Conservation (phyloP, 2,329 filamentous ascomycete species). For the Didymella sp. region DNA sequence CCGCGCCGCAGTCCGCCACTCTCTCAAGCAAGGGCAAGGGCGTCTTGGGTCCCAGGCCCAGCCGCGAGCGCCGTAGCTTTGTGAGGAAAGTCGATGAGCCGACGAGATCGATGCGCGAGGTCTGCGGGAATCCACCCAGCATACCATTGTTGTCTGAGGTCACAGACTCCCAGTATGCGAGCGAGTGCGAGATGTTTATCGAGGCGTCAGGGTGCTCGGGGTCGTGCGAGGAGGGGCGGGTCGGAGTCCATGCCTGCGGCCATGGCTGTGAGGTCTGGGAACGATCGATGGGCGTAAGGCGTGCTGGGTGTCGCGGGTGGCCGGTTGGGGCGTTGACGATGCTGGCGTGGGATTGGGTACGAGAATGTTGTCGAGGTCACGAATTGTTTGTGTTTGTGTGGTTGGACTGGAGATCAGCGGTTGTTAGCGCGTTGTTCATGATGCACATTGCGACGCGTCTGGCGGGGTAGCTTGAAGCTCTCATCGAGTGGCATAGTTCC, state of each 20-base stretch:
- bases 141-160: conserved; percentile 71
- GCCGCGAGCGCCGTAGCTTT: conserved; percentile 60
- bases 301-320: background rate
- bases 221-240: conserved; percentile 29
- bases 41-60: conserved; percentile 34
- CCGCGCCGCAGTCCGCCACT: conserved; percentile 68
- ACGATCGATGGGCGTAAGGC: background rate
- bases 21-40: conserved; percentile 44
- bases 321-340: background rate
- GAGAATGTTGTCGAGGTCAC: background rate
- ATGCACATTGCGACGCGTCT: conserved; percentile 15
- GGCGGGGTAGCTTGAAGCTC: conserved; percentile 15
- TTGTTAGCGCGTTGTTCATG: conserved; percentile 14
- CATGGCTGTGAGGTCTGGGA: conserved; percentile 21
- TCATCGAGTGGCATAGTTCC: background rate
- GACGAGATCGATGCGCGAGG: conserved; percentile 74
- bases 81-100: conserved; percentile 73
- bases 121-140: conserved; percentile 75
- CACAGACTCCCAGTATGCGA: conserved; percentile 61
- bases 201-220: conserved; percentile 49
- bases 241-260: conserved; percentile 36
- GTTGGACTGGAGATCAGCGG: background rate
- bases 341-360: background rate
- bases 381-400: background rate
- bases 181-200: conserved; percentile 54